phyloP scores from a whole-genome alignment of 1,139 yeast species.

The Candida buenavistaensis region DNA sequence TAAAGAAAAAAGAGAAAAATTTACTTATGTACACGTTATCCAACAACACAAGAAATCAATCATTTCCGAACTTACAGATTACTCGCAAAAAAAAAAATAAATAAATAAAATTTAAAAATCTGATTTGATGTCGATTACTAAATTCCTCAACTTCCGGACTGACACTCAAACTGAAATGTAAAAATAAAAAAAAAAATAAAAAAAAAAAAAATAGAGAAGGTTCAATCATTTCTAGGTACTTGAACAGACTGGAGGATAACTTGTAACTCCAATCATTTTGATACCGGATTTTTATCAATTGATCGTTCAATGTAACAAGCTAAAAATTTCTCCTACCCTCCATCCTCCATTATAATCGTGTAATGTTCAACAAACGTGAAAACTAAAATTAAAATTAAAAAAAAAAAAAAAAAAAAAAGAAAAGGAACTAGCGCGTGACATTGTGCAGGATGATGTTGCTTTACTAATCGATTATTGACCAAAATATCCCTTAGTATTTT shows the following conservation, averaged over 20 bases:
- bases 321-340: no score
- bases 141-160: slow-evolving; percentile 4
- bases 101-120: no score
- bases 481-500: not conserved
- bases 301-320: not conserved
- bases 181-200: not conserved
- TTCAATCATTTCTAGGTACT: no score
- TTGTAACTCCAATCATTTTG: not conserved
- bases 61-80: slow-evolving; percentile 1
- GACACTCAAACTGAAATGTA: not conserved
- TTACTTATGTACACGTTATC: not conserved
- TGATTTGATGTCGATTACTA: not conserved
- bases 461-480: slow-evolving; percentile 5
- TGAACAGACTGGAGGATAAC: no score
- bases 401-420: not conserved
- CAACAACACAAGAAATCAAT: no score
- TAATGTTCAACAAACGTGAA: not conserved
- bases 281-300: not conserved
- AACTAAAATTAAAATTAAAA: not conserved
- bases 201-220: no score
- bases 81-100: not conserved
- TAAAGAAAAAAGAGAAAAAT: no score
- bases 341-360: no score
- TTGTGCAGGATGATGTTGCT: slow-evolving; percentile 3
- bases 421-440: not conserved